A percentile compares a stretch with the other conserved stretches of the same genome.
phyloP scores from a whole-genome alignment of 1,284 basidiomycete species.

The Irpex lacteus region DNA sequence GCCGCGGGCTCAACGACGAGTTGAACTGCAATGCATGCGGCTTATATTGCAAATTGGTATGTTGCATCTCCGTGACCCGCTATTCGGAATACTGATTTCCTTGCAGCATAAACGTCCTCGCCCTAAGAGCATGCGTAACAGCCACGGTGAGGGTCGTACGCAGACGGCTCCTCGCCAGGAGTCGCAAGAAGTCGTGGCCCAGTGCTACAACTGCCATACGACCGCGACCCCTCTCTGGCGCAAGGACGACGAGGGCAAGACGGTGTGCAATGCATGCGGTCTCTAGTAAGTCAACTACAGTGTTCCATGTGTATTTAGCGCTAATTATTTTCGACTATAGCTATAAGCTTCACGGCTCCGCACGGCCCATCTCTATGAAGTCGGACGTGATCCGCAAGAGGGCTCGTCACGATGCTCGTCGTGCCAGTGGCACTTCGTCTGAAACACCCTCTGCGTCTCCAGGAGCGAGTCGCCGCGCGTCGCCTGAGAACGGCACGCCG shows the following conservation, averaged over 20 bases:
- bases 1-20: constrained; percentile 79
- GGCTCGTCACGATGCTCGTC: constrained; percentile 70
- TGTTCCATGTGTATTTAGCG: not conserved
- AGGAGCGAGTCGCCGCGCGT: constrained; percentile 68
- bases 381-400: constrained; percentile 82
- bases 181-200: constrained; percentile 46
- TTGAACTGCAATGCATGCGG: constrained; percentile 83
- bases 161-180: constrained; percentile 59
- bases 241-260: constrained; percentile 89
- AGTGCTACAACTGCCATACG: constrained; percentile 89
- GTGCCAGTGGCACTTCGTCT: constrained; percentile 42
- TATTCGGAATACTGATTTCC: not conserved
- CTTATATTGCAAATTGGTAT: constrained; percentile 73
- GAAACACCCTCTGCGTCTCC: constrained; percentile 72
- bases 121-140: constrained; percentile 79
- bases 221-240: constrained; percentile 90
- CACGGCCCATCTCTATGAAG: constrained; percentile 83
- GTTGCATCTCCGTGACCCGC: constrained; percentile 23
- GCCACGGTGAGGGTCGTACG: constrained; percentile 63
- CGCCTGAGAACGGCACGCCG: constrained; percentile 60
- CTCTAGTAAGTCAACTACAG: constrained; percentile 45
- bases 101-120: constrained; percentile 74
- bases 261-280: constrained; percentile 84
- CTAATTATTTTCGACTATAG: constrained; percentile 27
- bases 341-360: constrained; percentile 79